Percentiles rank a stretch among this genome's conserved stretches.
Conservation (phyloP, 179 eudicot species). For the Dionaea muscipula region DNA sequence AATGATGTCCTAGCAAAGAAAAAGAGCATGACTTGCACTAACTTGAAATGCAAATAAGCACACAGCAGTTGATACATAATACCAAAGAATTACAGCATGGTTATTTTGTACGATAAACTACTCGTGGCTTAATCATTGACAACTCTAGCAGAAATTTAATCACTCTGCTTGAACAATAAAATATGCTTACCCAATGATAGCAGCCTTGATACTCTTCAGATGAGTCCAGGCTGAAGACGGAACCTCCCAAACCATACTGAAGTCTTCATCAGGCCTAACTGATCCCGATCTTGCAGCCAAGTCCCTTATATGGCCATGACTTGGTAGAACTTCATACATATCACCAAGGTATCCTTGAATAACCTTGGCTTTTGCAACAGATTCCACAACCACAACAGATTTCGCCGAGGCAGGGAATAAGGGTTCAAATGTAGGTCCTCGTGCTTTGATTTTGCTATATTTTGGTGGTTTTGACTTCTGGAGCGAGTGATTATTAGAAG, state of each 20-base stretch:
- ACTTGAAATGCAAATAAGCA: not conserved
- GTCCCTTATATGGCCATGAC: conserved; percentile 96
- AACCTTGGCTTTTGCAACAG: conserved; percentile 78
- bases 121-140: too few species aligned
- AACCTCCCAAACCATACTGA: conserved; percentile 98
- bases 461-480: conserved; percentile 16
- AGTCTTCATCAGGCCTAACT: conserved; percentile 88
- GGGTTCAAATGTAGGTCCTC: conserved; percentile 23
- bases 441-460: conserved; percentile 25
- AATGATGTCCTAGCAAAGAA: not conserved
- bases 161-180: not conserved
- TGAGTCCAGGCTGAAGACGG: conserved; percentile 91
- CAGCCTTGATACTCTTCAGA: conserved; percentile 83
- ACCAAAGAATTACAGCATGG: not conserved
- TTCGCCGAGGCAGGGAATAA: conserved; percentile 68
- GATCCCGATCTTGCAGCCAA: conserved; percentile 92
- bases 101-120: too few species aligned
- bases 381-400: conserved; percentile 90
- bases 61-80: not conserved
- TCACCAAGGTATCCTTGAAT: conserved; percentile 93
- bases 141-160: too few species aligned
- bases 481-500: conserved; percentile 16
- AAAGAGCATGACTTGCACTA: not conserved
- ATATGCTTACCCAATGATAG: conserved; percentile 60
- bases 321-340: conserved; percentile 85